Evolutionary conservation across 225 moss, liverwort and hornwort genomes (phyloP).

Genomic region (Climacium dendroides): DNA sequence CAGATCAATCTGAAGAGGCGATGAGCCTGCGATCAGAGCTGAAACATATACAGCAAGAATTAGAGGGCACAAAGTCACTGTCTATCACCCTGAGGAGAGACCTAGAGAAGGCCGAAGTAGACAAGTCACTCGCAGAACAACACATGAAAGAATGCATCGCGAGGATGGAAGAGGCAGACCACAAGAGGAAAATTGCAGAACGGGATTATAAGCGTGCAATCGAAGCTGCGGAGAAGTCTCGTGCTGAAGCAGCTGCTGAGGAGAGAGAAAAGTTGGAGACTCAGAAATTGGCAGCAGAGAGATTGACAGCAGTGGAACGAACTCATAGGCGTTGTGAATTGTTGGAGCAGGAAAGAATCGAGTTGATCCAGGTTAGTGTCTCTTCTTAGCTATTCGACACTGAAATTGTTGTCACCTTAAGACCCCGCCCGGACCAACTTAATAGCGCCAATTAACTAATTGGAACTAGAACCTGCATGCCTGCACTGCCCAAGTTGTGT

Average conservation of each 20-base stretch:
- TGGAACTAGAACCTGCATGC: neutral
- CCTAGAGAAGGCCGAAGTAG: constrained; percentile 37
- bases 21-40: constrained; percentile 40
- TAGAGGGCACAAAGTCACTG: constrained; percentile 33
- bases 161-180: constrained; percentile 63
- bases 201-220: constrained; percentile 41
- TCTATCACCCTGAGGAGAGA: constrained; percentile 39
- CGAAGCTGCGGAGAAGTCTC: constrained; percentile 64
- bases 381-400: neutral
- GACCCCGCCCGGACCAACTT: neutral
- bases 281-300: constrained; percentile 60
- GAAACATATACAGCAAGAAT: constrained; percentile 20
- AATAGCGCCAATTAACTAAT: neutral
- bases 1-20: constrained; percentile 39
- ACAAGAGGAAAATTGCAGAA: constrained; percentile 27
- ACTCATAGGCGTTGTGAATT: constrained; percentile 29
- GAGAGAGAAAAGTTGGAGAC: constrained; percentile 67
- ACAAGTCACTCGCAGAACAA: constrained; percentile 39
- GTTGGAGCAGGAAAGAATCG: constrained; percentile 54
- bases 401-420: neutral
- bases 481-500: neutral
- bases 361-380: constrained; percentile 19
- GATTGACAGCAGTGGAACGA: constrained; percentile 49
- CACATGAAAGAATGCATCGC: constrained; percentile 19
- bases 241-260: constrained; percentile 31